Evolutionary conservation across 441 rosid species (phyloP), one percentile per base, ranked within the genome.

Genomic region (Mallotus repandus): DNA sequence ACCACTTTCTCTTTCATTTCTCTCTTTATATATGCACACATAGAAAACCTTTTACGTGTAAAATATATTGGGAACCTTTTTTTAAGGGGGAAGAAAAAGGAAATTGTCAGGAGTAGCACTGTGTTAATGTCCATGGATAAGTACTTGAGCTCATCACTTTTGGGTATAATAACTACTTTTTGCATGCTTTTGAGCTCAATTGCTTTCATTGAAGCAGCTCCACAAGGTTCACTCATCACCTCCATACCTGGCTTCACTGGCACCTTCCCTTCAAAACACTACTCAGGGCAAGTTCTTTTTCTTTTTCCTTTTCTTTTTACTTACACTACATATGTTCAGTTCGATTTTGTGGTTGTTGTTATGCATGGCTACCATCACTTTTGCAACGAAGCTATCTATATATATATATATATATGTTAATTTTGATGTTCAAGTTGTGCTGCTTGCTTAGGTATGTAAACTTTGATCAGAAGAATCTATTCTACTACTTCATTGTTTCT

Each of bases 401-500:
- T 9, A 4, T 35, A 6, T 13, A 48, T 48, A 48, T 9, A 4
- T 29, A 29, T 1, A 25, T 1, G 29, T 25, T 25, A 38, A 38
- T 38, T 38, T 38, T 38, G 41, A 38, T 38, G 6, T 38, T 38
- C 41, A 38, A 38, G 41, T 38, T 38, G 41, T 38, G 7, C 41
- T 38, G 41, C 41, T 38, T 19, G 21, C 74, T 61, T 57, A 89
- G 91, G 70, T 87, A 87, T 76, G 78, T 89, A 70, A 85, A 60
- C 35, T 63, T 85, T 7, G 81, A 64, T 7, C 72, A 72, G 19
- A 87, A 85, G 81, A 82, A 81, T 46, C 81, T 89, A 4, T 89
- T 87, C 84, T 89, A 87, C 78, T 87, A 89, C 79, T 82, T 89
- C 7, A 77, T 82, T 8, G 81, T 76, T 38, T 89, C 94, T 0